Conservation (phyloP, 495 filamentous ascomycete species). For the Parathielavia hyrcaniae region DNA sequence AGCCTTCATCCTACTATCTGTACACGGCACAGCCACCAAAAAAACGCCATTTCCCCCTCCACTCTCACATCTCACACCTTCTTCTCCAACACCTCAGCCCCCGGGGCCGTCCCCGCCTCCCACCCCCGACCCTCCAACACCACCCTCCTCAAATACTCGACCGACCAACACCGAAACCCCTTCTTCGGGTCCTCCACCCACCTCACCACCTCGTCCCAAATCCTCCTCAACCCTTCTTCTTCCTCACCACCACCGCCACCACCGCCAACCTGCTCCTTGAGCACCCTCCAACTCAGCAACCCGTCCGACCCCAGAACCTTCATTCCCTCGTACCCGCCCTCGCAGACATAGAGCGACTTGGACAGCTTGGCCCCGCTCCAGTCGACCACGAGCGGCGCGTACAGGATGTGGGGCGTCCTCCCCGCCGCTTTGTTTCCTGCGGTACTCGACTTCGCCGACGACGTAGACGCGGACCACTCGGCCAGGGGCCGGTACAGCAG, state of each 20-base stretch:
- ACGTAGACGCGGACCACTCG: constrained; percentile 20
- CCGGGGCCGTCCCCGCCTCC: no score
- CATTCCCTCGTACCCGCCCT: constrained; percentile 26
- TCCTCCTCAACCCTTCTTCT: constrained; percentile 1
- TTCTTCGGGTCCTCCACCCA: constrained; percentile 9
- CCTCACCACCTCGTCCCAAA: constrained; percentile 4
- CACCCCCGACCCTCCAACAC: not conserved
- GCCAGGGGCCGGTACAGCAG: constrained; percentile 21
- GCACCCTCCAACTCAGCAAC: constrained; percentile 3
- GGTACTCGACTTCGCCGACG: not conserved
- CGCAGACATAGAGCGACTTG: constrained; percentile 28
- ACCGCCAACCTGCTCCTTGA: constrained; percentile 10
- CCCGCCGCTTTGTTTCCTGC: not conserved
- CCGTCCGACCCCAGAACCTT: constrained; percentile 8
- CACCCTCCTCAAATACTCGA: constrained; percentile 4
- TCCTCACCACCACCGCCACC: constrained; percentile 5
- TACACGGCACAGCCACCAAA: not conserved
- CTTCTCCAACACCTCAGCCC: no score
- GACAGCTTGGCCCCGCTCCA: constrained; percentile 34
- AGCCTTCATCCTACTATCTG: not conserved
- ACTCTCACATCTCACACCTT: no score
- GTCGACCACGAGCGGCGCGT: constrained; percentile 32
- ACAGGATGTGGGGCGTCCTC: constrained; percentile 17
- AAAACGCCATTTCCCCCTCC: not conserved
- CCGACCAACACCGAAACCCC: constrained; percentile 2